These are phyloP conservation scores for Puccinia triticina DNA, from an alignment of 1,284 basidiomycete genomes.

Conservation along the genomic window DNA sequence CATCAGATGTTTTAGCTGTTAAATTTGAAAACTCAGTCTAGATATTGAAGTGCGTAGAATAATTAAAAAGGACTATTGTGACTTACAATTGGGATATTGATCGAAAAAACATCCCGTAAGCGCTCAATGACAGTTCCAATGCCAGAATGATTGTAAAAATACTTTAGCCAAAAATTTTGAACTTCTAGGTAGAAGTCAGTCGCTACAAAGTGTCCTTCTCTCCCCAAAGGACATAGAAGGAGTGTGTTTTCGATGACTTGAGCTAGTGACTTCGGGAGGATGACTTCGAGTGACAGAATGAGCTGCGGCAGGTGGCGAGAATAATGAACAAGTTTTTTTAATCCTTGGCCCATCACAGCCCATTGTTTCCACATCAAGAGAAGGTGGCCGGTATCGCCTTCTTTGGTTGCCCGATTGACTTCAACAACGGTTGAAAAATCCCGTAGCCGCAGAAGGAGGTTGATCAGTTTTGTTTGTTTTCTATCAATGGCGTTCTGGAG, in stretches of 20 bases:
- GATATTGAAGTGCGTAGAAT: background rate
- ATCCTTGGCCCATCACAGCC: constrained; percentile 33
- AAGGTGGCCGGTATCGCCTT: background rate
- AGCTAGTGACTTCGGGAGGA: constrained; percentile 20
- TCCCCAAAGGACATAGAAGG: background rate
- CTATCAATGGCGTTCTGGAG: background rate
- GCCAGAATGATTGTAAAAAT: constrained; percentile 34
- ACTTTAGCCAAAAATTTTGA: constrained; percentile 31
- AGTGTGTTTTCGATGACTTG: constrained; percentile 17
- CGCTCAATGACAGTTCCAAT: constrained; percentile 21
- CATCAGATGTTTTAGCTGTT: background rate
- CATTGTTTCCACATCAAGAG: constrained; percentile 3
- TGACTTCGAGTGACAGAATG: background rate
- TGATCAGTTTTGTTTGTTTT: background rate
- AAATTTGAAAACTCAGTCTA: background rate
- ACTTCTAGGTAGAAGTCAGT: constrained; percentile 27
- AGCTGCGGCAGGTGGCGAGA: constrained; percentile 6
- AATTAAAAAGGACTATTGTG: background rate
- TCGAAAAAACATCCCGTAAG: background rate
- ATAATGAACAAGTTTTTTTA: constrained; percentile 25
- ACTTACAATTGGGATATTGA: constrained; percentile 17
- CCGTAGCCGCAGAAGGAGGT: background rate
- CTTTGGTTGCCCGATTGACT: constrained; percentile 22
- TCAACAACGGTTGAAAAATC: constrained; percentile 26
- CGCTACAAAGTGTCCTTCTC: constrained; percentile 24